These are phyloP conservation scores for Diophrys appendiculata DNA, from an alignment of 73 alveolate genomes.

Conservation along the genomic window DNA sequence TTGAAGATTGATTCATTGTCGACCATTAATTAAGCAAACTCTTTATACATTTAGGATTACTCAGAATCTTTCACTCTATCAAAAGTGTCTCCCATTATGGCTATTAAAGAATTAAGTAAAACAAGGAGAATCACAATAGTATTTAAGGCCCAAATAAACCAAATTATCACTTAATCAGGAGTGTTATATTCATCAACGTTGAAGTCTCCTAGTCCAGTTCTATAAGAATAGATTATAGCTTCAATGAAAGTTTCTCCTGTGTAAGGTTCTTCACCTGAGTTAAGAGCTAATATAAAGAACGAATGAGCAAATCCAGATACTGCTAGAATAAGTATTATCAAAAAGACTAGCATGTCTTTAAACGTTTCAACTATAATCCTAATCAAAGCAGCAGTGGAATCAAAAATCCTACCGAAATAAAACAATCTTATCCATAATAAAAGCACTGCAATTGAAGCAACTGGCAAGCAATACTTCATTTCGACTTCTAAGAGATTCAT, in stretches of 20 bases:
- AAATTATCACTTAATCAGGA: slow-evolving; percentile 3
- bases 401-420: slow-evolving; percentile 22
- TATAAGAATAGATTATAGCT: slow-evolving; percentile 33
- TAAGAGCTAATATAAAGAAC: slow-evolving; percentile 23
- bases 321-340: slow-evolving; percentile 18
- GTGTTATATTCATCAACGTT: slow-evolving; percentile 8
- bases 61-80: slow-evolving; percentile 18
- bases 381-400: slow-evolving; percentile 35
- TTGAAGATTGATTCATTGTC: slow-evolving; percentile 12
- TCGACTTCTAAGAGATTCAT: no score
- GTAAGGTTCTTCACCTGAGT: slow-evolving; percentile 1
- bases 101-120: slow-evolving; percentile 8
- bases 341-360: slow-evolving; percentile 23
- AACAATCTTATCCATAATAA: slow-evolving; percentile 29
- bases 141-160: slow-evolving; percentile 14
- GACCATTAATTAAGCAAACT: neutral
- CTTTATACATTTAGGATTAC: slow-evolving; percentile 9
- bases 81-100: slow-evolving; percentile 30
- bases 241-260: slow-evolving; percentile 21
- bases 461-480: no score
- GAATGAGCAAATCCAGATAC: slow-evolving; percentile 41
- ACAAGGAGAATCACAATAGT: slow-evolving; percentile 12
- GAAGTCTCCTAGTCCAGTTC: slow-evolving; percentile 58
- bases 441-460: slow-evolving; percentile 29
- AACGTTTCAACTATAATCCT: slow-evolving; percentile 35